phyloP scores from a whole-genome alignment of 2,329 filamentous ascomycete species.

The Penicillium verrucosum region DNA sequence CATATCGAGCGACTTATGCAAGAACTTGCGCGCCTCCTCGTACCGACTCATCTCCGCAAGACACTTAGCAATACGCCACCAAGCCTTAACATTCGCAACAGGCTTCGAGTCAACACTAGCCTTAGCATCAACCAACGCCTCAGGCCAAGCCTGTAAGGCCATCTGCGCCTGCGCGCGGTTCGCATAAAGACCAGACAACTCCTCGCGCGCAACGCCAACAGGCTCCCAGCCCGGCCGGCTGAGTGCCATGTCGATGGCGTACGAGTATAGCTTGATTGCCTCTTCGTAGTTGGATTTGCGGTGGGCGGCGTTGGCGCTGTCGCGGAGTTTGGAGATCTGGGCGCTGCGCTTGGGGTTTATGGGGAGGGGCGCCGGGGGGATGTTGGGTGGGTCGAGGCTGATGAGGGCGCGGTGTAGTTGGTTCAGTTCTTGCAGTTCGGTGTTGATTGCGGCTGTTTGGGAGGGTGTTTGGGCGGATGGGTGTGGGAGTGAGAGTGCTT shows the following conservation, averaged over 20 bases:
- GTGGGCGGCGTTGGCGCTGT: slow-evolving; percentile 78
- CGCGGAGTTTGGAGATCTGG: slow-evolving; percentile 85
- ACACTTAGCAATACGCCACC: slow-evolving; percentile 84
- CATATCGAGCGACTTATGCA: slow-evolving; percentile 73
- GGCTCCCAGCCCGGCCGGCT: slow-evolving; percentile 85
- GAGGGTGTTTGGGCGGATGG: slow-evolving; percentile 45
- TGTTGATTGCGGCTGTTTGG: slow-evolving; percentile 52
- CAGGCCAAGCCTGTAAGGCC: slow-evolving; percentile 72
- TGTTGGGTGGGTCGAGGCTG: slow-evolving; percentile 59
- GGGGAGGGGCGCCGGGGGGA: slow-evolving; percentile 82
- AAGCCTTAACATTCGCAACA: slow-evolving; percentile 86
- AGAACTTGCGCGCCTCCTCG: slow-evolving; percentile 77
- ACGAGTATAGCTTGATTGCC: slow-evolving; percentile 74
- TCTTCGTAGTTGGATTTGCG: slow-evolving; percentile 72
- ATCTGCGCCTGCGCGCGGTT: slow-evolving; percentile 92
- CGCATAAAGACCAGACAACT: slow-evolving; percentile 72
- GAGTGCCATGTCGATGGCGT: slow-evolving; percentile 88
- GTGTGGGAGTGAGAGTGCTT: slow-evolving; percentile 59
- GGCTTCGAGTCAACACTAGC: slow-evolving; percentile 83
- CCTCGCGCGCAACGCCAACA: slow-evolving; percentile 75
- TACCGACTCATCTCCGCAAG: slow-evolving; percentile 85
- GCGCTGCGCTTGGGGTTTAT: slow-evolving; percentile 90
- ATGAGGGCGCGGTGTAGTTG: slow-evolving; percentile 70
- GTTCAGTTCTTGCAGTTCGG: slow-evolving; percentile 74
- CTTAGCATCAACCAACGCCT: slow-evolving; percentile 83